Evolutionary conservation across 169 alveolate species (phyloP).

Genomic region (Eimeria tenella): DNA sequence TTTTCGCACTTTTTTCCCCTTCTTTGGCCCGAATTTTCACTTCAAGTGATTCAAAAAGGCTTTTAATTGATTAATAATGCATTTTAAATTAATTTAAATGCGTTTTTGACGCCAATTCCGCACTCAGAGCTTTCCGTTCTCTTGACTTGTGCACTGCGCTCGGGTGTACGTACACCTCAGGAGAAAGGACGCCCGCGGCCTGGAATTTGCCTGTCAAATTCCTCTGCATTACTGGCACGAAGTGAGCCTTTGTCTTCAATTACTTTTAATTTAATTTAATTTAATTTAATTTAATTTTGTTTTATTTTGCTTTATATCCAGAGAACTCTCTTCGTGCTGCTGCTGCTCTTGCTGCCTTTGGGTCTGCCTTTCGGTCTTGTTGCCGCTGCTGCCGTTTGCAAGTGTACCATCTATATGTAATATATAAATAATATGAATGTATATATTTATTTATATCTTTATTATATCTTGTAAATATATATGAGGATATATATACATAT

Average conservation of each 20-base stretch:
- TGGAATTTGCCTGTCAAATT: slow-evolving; percentile 55
- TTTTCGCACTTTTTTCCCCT: background rate
- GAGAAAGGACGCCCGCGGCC: slow-evolving; percentile 58
- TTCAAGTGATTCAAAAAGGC: background rate
- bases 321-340: too few species aligned
- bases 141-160: background rate
- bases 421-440: too few species aligned
- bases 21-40: too few species aligned
- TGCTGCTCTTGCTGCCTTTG: background rate
- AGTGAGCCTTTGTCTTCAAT: background rate
- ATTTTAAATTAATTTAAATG: too few species aligned
- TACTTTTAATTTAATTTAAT: background rate
- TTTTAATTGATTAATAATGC: background rate
- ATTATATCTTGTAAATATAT: too few species aligned
- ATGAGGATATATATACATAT: too few species aligned
- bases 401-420: too few species aligned
- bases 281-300: too few species aligned
- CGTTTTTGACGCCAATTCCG: background rate
- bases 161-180: slow-evolving; percentile 20
- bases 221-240: slow-evolving; percentile 58
- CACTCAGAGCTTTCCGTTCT: background rate
- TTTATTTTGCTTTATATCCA: too few species aligned
- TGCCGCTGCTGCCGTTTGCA: background rate
- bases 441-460: too few species aligned
- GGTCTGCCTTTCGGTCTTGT: background rate